These are phyloP conservation scores for Sporothrix schenckii DNA, from an alignment of 2,329 filamentous ascomycete species.

Conservation along the genomic window DNA sequence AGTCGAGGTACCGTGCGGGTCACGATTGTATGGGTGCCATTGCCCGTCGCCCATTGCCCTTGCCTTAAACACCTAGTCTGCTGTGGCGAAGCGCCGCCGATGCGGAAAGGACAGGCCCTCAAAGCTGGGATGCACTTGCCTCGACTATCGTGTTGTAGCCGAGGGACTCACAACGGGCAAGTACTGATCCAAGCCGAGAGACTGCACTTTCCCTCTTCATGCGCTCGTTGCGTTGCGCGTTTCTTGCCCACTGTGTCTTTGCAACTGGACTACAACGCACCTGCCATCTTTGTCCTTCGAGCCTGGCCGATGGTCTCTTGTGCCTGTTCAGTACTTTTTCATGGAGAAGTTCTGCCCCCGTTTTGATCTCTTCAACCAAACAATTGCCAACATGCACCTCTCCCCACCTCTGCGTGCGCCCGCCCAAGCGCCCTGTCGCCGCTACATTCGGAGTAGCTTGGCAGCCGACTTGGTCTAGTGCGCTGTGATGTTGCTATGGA, in stretches of 20 bases:
- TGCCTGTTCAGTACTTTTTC: background rate
- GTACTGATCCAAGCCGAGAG: slow-evolving; percentile 1
- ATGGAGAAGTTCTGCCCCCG: background rate
- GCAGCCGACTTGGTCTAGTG: slow-evolving; percentile 8
- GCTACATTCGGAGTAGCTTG: slow-evolving; percentile 13
- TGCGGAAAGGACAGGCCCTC: slow-evolving; percentile 11
- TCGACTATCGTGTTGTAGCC: slow-evolving; percentile 3
- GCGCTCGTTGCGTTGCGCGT: background rate
- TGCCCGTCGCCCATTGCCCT: slow-evolving; percentile 20
- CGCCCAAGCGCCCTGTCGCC: background rate
- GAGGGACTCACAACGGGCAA: slow-evolving; percentile 7
- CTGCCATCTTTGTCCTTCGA: slow-evolving; percentile 1
- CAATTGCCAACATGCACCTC: slow-evolving; percentile 9
- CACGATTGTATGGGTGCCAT: slow-evolving; percentile 5
- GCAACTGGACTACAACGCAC: background rate
- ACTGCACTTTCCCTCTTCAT: slow-evolving; percentile 10
- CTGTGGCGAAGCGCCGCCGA: background rate
- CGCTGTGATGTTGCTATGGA: slow-evolving; percentile 9
- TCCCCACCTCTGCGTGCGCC: background rate
- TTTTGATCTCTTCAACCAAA: slow-evolving; percentile 9
- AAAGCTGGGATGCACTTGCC: slow-evolving; percentile 10
- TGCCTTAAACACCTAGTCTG: slow-evolving; percentile 10
- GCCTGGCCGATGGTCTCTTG: background rate
- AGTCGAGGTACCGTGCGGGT: slow-evolving; percentile 11
- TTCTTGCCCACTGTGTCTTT: background rate